Conservation (phyloP, 306 rosid species). For the Sicyos edulis region DNA sequence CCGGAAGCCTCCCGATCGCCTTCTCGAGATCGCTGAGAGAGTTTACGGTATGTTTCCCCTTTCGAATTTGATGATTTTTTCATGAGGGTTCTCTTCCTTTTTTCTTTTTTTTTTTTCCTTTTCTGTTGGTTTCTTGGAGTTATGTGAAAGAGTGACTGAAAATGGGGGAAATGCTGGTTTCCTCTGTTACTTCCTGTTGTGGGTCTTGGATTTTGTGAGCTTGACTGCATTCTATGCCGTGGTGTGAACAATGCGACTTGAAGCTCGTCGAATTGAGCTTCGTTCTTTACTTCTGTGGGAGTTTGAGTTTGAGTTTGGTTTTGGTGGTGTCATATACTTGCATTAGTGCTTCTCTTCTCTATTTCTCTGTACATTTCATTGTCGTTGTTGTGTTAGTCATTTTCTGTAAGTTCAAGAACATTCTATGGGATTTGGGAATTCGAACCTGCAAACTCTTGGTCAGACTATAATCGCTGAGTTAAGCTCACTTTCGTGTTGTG, state of each 20-base stretch:
- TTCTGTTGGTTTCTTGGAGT: background rate
- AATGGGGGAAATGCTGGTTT: background rate
- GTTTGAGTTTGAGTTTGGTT: slow-evolving; percentile 13
- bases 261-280: slow-evolving; percentile 26
- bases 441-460: too few relatives aligned
- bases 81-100: background rate
- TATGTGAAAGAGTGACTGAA: background rate
- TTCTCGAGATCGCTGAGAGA: slow-evolving; percentile 92
- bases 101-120: background rate
- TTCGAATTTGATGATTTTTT: background rate
- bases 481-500: background rate
- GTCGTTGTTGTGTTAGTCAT: background rate
- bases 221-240: background rate
- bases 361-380: background rate
- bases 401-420: too few relatives aligned
- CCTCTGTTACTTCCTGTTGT: background rate
- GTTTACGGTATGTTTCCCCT: slow-evolving; percentile 58
- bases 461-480: too few relatives aligned
- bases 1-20: slow-evolving; percentile 99
- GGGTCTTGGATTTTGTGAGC: background rate
- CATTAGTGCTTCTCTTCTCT: background rate
- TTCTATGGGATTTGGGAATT: too few relatives aligned
- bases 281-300: background rate
- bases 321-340: background rate
- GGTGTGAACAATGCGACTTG: slow-evolving; percentile 32